A percentile compares a stretch with the other conserved stretches of the same genome.
These are phyloP conservation scores for Coemansia sp. DNA, from an alignment of 192 early-diverging fungal genomes.

Conservation along the genomic window DNA sequence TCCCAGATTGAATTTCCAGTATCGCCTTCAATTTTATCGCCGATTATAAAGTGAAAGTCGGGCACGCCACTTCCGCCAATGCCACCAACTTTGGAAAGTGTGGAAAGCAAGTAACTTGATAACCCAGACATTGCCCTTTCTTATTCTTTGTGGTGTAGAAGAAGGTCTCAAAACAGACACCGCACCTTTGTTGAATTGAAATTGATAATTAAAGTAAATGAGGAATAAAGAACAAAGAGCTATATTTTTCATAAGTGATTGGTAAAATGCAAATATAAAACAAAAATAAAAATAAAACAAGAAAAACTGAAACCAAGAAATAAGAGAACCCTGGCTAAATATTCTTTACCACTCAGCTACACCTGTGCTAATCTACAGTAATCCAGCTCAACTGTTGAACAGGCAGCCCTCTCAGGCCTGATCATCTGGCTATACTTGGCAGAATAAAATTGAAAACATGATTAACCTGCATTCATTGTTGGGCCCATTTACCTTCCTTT, in stretches of 20 bases:
- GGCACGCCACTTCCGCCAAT: slow-evolving; percentile 61
- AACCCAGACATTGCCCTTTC: slow-evolving; percentile 30
- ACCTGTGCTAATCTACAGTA: too few relatives aligned
- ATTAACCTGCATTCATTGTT: too few relatives aligned
- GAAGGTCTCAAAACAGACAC: background rate
- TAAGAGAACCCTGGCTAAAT: background rate
- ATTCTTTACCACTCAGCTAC: too few relatives aligned
- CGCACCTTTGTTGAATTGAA: background rate
- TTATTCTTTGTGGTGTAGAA: background rate
- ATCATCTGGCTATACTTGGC: too few relatives aligned
- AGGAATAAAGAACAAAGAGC: background rate
- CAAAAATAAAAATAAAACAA: background rate
- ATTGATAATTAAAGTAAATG: too few relatives aligned
- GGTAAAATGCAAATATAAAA: background rate
- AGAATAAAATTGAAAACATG: too few relatives aligned
- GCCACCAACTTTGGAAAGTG: slow-evolving; percentile 42
- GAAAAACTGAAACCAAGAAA: background rate
- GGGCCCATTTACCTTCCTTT: too few relatives aligned
- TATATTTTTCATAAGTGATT: too few relatives aligned
- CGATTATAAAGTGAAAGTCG: slow-evolving; percentile 67
- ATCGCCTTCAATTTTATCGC: slow-evolving; percentile 62
- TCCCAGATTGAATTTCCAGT: slow-evolving; percentile 65
- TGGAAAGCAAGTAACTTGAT: slow-evolving; percentile 48
- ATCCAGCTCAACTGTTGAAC: too few relatives aligned
- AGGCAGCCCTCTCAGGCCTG: too few relatives aligned